phyloP scores from a whole-genome alignment of 2,329 filamentous ascomycete genomes.

The Tolypocladium paradoxum region DNA sequence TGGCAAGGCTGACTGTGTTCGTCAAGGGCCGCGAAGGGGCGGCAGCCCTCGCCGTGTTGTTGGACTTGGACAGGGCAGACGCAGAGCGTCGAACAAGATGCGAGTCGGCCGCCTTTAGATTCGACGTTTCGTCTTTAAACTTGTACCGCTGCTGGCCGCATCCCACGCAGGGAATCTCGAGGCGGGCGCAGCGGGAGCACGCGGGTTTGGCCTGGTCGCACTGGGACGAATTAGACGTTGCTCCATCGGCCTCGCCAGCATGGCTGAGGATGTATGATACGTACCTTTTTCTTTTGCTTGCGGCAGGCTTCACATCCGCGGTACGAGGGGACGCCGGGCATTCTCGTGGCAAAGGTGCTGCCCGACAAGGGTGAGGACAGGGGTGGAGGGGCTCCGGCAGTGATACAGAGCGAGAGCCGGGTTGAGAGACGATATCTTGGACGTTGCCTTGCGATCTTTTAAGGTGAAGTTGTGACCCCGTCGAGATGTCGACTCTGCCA shows the following conservation, averaged over 20 bases:
- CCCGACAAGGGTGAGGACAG: not conserved
- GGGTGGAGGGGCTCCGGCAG: no score
- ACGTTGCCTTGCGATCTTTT: no score
- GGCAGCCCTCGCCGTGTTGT: not conserved
- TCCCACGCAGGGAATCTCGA: slow-evolving; percentile 32
- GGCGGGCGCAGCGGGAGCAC: slow-evolving; percentile 34
- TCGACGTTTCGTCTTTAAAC: slow-evolving; percentile 28
- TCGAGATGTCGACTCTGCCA: no score
- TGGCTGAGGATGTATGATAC: not conserved
- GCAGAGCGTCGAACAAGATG: not conserved
- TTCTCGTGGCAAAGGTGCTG: slow-evolving; percentile 10
- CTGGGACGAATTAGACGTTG: slow-evolving; percentile 14
- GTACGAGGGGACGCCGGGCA: slow-evolving; percentile 41
- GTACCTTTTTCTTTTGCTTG: slow-evolving; percentile 42
- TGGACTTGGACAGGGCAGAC: not conserved
- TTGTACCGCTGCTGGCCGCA: slow-evolving; percentile 36
- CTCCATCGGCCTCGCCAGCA: not conserved
- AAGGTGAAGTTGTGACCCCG: no score
- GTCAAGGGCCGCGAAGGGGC: slow-evolving; percentile 11
- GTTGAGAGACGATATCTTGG: no score
- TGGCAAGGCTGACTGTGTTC: slow-evolving; percentile 17
- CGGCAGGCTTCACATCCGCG: slow-evolving; percentile 39
- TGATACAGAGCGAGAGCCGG: not conserved
- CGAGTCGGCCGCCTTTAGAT: not conserved
- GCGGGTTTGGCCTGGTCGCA: slow-evolving; percentile 33